Conservation (phyloP, 805 yeast genomes). For the Maudiozyma bulderi region DNA sequence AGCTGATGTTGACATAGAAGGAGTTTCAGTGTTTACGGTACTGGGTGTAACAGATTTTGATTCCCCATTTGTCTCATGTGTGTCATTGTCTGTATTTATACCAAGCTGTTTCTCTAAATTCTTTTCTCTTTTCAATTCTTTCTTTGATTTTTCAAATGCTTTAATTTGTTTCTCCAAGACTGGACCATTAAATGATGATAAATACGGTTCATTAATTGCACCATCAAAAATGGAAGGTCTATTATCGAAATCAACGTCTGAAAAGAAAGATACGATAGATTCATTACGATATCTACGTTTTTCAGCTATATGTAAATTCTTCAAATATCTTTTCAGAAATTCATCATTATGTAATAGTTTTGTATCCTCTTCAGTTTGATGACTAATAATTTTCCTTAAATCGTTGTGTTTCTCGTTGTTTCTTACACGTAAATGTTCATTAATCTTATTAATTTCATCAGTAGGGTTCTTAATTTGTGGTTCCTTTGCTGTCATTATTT, state of each 20-base stretch:
- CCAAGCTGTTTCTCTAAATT: neutral
- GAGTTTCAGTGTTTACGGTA: neutral
- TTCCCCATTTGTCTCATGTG: neutral
- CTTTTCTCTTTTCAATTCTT: constrained; percentile 2
- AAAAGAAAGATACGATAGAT: constrained; percentile 38
- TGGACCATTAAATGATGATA: constrained; percentile 25
- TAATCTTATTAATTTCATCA: neutral
- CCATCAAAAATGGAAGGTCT: constrained; percentile 46
- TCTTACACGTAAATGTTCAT: neutral
- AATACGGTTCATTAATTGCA: constrained; percentile 25
- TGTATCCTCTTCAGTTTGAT: neutral
- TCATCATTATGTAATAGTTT: constrained; percentile 1
- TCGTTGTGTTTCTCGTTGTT: neutral
- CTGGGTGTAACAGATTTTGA: neutral
- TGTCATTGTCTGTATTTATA: neutral
- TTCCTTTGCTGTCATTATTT: constrained; percentile 1
- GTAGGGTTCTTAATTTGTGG: neutral
- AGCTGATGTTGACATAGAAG: neutral
- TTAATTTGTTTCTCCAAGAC: constrained; percentile 20
- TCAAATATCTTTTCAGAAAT: constrained; percentile 6
- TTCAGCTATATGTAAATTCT: constrained; percentile 6
- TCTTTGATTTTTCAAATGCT: constrained; percentile 8
- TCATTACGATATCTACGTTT: constrained; percentile 7
- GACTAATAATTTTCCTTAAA: neutral
- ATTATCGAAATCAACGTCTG: constrained; percentile 40